Base-by-base conservation (phyloP, 352 stramenopile species). In the Phytophthora hibernalis region DNA sequence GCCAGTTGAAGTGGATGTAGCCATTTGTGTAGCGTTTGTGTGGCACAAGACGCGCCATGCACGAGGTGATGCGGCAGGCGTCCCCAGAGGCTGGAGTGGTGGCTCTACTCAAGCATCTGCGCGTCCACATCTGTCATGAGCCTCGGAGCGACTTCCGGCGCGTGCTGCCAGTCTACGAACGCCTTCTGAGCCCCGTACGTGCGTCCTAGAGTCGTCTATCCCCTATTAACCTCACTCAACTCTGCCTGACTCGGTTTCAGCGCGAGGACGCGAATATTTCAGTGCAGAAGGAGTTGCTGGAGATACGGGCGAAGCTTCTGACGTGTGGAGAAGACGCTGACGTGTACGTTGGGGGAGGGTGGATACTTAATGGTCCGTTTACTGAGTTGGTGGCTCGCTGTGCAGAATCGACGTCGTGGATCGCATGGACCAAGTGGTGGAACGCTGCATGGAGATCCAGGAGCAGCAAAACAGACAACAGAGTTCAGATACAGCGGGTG, bases 151-250 rank as follows among this genome's bases (percentile, higher is more conserved):
- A 61, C 48, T 62, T 93, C 50, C 69, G 58, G n/a, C 53, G 59
- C 33, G 48, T 89, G 1, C 20, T 83, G 15, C 58, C 70, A 1
- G 47, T 70, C 24, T 91, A 83, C 45, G 65, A 88, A 68, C 79
- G 63, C 37, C 73, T 93, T 8, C 69, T 93, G 55, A 68, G 54
- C 22, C 74, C 74, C 33, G 84, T 91, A 72, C 28, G 82, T 62
- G 1, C 2, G 13, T 37, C 12, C 8, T 42, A n/a, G 6, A 5
- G 16, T 16, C 21, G 18, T 8, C 4, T 55, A 30, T 48, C 42
- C 28, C 1, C 11, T 47, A 0, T 10, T 7, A 9, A 52, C 21
- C 21, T 38, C 13, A 22, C 30, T 37, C 5, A 21, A 20, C 37
- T 55, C 33, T 22, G 22, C 28, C 12, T 20, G 4, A 12, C 10